These are phyloP conservation scores for Coniella vitis DNA, from an alignment of 2,329 filamentous ascomycete genomes.

Conservation along the genomic window DNA sequence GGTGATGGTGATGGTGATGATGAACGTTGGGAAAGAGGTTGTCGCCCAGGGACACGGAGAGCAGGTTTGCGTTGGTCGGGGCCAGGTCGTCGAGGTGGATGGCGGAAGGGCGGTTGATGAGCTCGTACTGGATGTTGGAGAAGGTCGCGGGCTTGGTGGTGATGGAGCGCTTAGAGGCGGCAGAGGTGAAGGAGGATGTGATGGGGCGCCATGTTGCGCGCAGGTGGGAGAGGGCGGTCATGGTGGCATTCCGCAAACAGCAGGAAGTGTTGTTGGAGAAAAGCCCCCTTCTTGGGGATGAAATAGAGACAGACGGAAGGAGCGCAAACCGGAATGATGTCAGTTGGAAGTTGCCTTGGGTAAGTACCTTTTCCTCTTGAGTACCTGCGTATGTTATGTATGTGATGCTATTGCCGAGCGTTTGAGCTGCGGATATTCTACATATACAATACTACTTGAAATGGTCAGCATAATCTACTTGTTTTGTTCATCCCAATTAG, in stretches of 20 bases:
- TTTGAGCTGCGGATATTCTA: no score
- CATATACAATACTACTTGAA: no score
- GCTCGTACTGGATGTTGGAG: constrained; percentile 12
- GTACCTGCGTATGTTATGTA: no score
- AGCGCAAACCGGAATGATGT: no score
- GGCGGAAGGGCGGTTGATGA: constrained; percentile 20
- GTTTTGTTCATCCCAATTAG: no score
- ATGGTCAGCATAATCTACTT: no score
- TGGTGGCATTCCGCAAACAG: constrained; percentile 1
- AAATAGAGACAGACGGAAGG: no score
- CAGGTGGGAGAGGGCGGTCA: constrained; percentile 5
- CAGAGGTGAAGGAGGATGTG: background rate
- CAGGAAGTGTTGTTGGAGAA: background rate
- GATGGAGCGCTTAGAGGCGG: background rate
- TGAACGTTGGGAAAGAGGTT: constrained; percentile 9
- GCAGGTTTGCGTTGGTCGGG: constrained; percentile 57
- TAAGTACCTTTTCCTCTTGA: no score
- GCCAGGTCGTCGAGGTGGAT: constrained; percentile 40
- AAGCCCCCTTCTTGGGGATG: no score
- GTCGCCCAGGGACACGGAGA: constrained; percentile 51
- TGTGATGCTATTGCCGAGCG: no score
- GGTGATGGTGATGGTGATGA: background rate
- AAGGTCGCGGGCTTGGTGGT: constrained; percentile 10
- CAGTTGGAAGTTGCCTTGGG: no score
- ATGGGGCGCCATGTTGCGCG: constrained; percentile 4